Conservation (phyloP, 208 protist genomes). For the Phytomonas sp. region DNA sequence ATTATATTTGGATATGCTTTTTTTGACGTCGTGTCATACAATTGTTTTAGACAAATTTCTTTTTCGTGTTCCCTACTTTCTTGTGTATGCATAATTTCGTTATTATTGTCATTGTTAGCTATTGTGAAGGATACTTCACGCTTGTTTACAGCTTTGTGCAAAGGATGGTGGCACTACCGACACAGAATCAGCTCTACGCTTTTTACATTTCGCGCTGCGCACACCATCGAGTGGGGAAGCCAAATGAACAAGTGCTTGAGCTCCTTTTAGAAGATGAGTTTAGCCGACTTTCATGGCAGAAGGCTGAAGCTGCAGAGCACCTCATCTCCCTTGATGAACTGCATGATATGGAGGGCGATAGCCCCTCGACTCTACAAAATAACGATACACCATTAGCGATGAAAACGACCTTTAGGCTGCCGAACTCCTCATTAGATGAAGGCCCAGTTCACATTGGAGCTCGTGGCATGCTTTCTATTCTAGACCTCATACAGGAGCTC, state of each 20-base stretch:
- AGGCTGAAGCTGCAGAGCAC: slow-evolving; percentile 24
- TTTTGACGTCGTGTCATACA: neutral
- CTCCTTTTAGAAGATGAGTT: slow-evolving; percentile 46
- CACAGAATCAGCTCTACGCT: slow-evolving; percentile 64
- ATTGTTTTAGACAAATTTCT: neutral
- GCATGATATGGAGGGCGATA: slow-evolving; percentile 19
- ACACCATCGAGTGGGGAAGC: slow-evolving; percentile 39
- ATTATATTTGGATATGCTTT: neutral
- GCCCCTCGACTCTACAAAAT: slow-evolving; percentile 11
- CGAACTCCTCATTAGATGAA: neutral
- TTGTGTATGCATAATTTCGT: neutral
- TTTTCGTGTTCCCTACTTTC: slow-evolving; percentile 1
- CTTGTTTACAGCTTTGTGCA: neutral
- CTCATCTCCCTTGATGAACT: slow-evolving; percentile 24
- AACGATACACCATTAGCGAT: neutral
- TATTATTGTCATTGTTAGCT: neutral
- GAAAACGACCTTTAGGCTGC: slow-evolving; percentile 5
- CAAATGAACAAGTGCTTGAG: slow-evolving; percentile 32
- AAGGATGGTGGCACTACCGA: slow-evolving; percentile 18
- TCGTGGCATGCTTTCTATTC: slow-evolving; percentile 46
- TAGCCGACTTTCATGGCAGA: slow-evolving; percentile 22
- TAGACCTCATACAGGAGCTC: slow-evolving; percentile 51
- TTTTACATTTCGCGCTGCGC: slow-evolving; percentile 58
- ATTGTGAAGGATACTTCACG: neutral
- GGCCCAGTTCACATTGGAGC: slow-evolving; percentile 34